A percentile compares a stretch with the other conserved stretches of the same genome.
Conservation (phyloP, 1,284 basidiomycete species). For the Baeospora myosura region DNA sequence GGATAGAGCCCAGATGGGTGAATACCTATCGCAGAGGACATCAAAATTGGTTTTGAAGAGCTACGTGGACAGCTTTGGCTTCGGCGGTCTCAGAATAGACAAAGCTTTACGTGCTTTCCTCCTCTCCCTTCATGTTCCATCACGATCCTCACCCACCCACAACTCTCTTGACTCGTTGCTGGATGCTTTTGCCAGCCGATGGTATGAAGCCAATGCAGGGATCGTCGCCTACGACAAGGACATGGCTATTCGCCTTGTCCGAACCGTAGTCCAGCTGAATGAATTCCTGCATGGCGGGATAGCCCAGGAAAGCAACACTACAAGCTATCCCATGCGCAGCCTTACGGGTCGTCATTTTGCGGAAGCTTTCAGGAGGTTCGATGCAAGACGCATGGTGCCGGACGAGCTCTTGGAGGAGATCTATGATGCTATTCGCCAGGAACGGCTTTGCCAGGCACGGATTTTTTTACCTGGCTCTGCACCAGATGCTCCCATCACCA, state of each 20-base stretch:
- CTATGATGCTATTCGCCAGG: slow-evolving; percentile 67
- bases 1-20: slow-evolving; percentile 77
- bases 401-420: slow-evolving; percentile 71
- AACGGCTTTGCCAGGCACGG: slow-evolving; percentile 70
- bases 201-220: slow-evolving; percentile 84
- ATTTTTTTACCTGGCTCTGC: slow-evolving; percentile 33
- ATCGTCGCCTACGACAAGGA: slow-evolving; percentile 75
- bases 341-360: slow-evolving; percentile 73
- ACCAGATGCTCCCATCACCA: slow-evolving; percentile 48
- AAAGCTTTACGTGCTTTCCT: slow-evolving; percentile 85
- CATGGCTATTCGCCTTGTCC: slow-evolving; percentile 70
- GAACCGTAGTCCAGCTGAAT: slow-evolving; percentile 83
- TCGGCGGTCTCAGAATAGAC: slow-evolving; percentile 79
- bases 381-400: slow-evolving; percentile 59
- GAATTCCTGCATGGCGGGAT: slow-evolving; percentile 68
- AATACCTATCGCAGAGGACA: slow-evolving; percentile 68
- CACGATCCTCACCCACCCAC: slow-evolving; percentile 36
- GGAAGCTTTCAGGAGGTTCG: slow-evolving; percentile 70
- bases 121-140: slow-evolving; percentile 70
- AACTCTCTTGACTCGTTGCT: slow-evolving; percentile 59
- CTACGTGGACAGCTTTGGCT: slow-evolving; percentile 84
- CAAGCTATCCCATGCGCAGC: slow-evolving; percentile 54
- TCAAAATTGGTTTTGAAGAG: slow-evolving; percentile 72
- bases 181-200: slow-evolving; percentile 83
- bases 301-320: slow-evolving; percentile 52